Evolutionary conservation across 371 early-diverging fungal genomes (phyloP).

Genomic region (Encephalitozoon hellem): DNA sequence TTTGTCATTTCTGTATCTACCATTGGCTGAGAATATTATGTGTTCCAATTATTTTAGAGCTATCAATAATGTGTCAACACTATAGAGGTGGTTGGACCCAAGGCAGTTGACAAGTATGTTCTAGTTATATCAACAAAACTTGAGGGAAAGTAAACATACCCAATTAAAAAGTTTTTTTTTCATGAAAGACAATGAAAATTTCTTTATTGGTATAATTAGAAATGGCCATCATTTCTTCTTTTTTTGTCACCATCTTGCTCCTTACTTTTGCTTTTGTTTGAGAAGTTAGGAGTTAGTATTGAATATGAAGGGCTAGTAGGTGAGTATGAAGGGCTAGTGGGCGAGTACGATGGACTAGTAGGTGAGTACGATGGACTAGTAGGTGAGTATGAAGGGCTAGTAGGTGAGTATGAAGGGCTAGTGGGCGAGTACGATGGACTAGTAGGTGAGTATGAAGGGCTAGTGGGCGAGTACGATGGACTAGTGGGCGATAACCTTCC

Average conservation of each 20-base stretch:
- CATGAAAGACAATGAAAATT: neutral
- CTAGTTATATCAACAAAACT: neutral
- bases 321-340: slow-evolving; percentile 39
- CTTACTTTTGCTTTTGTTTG: neutral
- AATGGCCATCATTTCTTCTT: neutral
- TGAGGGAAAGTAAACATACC: neutral
- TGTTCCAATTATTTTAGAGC: neutral
- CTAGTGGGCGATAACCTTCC: slow-evolving; percentile 59
- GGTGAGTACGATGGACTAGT: slow-evolving; percentile 47
- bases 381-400: slow-evolving; percentile 64
- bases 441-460: slow-evolving; percentile 66
- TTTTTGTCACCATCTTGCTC: neutral
- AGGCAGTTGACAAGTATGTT: neutral
- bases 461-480: slow-evolving; percentile 40
- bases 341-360: slow-evolving; percentile 11
- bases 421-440: slow-evolving; percentile 67
- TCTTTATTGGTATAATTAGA: slow-evolving; percentile 9
- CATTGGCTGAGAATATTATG: neutral
- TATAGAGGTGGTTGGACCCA: neutral
- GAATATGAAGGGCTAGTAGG: slow-evolving; percentile 20
- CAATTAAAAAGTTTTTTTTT: neutral
- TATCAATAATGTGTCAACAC: neutral
- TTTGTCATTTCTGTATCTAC: neutral
- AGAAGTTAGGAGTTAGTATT: neutral
- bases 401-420: slow-evolving; percentile 66